Base-by-base conservation (phyloP, 768 basidiomycete genomes). In the Lactarius evosmus region DNA sequence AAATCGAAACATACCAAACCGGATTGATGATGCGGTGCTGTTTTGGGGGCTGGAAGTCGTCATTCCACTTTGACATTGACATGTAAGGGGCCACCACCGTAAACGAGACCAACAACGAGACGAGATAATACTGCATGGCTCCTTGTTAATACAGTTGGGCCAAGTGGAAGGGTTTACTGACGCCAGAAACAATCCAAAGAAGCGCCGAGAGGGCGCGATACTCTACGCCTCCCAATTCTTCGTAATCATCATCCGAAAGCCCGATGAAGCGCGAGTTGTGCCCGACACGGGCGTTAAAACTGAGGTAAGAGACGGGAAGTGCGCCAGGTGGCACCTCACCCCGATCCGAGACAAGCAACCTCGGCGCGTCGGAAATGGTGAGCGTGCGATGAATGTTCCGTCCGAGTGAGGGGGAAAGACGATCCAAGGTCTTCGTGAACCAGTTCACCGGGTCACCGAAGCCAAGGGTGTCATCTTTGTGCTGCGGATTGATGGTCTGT, bases 181-280 rank as follows among this genome's bases (percentile, higher is more conserved):
- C 93, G 50, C 76, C 70, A 4, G 83, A 80, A 36, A 95, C 84
- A 56, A 94, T 81, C 88, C 90, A 95, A 16, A 92, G 75, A 51
- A 96, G 73, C 3, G 86, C 83, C 52, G 86, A 87, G 67, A 96
- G 75, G 7, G 89, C 91, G 12, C 93, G 82, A 72, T 91, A 98
- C 73, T 98, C 95, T 11, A 95, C 86, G 14, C 95, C 94, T 5
- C 94, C 95, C 6, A 98, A 77, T 70, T 95, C 93, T 64, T 95
- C 91, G 70, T 89, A 76, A 67, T 97, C 87, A 50, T 91, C 90
- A 17, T 84, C 80, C 0, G 86, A 89, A 55, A 95, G 74, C 69
- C 75, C 78, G 86, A 49, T 88, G 83, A 72, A 96, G 94, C 5
- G 86, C 80, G 60, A 97, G 85, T 73, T 97, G 94, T 1, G 88